phyloP scores from a whole-genome alignment of 768 basidiomycete genomes.

The Sarcodon sp. region DNA sequence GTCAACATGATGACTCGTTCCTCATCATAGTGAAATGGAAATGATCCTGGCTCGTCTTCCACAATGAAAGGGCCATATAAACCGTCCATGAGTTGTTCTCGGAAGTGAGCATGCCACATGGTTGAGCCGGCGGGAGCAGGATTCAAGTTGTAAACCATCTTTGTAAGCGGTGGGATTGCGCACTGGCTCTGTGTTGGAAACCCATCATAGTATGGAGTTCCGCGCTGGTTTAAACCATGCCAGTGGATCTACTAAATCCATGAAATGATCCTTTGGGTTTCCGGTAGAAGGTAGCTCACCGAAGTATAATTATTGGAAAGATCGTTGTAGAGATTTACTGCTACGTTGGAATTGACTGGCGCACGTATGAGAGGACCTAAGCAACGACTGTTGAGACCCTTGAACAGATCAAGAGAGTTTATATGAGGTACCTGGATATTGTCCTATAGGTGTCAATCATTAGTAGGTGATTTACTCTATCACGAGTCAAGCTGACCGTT shows the following conservation, averaged over 20 bases:
- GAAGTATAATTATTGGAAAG: background rate
- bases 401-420: too few species aligned
- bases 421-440: too few species aligned
- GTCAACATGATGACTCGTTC: slow-evolving; percentile 1
- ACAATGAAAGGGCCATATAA: slow-evolving; percentile 1
- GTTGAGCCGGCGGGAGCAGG: background rate
- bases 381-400: too few species aligned
- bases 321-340: background rate
- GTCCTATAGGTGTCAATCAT: too few species aligned
- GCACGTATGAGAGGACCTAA: slow-evolving; percentile 2
- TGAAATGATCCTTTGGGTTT: background rate
- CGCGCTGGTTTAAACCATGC: background rate
- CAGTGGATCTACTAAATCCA: background rate
- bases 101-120: slow-evolving; percentile 2
- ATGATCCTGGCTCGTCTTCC: background rate
- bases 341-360: background rate
- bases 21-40: slow-evolving; percentile 1
- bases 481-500: too few species aligned
- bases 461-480: too few species aligned
- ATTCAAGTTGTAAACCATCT: background rate
- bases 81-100: background rate
- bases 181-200: slow-evolving; percentile 2
- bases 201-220: slow-evolving; percentile 1
- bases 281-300: background rate
- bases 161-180: background rate